Base-by-base conservation (phyloP, 768 basidiomycete species). In the Lactarius sp. region DNA sequence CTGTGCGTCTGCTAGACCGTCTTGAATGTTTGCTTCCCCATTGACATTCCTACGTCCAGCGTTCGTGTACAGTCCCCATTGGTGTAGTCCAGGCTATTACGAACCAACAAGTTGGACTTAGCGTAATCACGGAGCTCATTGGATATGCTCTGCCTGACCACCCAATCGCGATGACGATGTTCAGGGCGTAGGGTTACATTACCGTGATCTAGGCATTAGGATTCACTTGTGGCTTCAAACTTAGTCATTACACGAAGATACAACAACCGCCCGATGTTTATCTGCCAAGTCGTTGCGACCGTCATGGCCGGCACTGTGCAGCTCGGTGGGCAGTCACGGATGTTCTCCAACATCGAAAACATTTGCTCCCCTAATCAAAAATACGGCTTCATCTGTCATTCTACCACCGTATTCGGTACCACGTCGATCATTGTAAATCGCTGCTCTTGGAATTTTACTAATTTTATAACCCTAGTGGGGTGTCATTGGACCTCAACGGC, bases 121-220 rank as follows among this genome's bases (percentile, higher is more conserved):
- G 81, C 70, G 90, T 92, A 37, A 83, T 92, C 70, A 85, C 90
- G 4, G 91, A 92, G 73, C 77, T 92, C 46, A 85, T 90, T 34
- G 91, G 91, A 58, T 91, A 90, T 69, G 83, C 81, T 20, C 79
- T 90, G 51, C 91, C 90, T n/a, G 91, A 91, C 1, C 81, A 81
- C n/a, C 88, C 90, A 5, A 72, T 91, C 60, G 90, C 90, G 0
- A 88, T 85, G 80, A 90, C 91, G 90, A 78, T 92, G 78, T 90
- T 91, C 80, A 91, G 89, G 81, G 88, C 87, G 0, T 89, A 79
- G 79, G 88, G 90, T 41, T 90, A 89, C 69, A 85, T 87, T 64
- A 85, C 83, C 55, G 83, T 84, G 80, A 79, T 79, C 4, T 85
- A 87, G 74, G 87, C 88, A 1, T 71, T 91, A 51, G 76, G 76